Evolutionary conservation across 73 alveolate genomes (phyloP), one percentile per base, ranked within the genome.

Genomic region (Stentor coeruleus): DNA sequence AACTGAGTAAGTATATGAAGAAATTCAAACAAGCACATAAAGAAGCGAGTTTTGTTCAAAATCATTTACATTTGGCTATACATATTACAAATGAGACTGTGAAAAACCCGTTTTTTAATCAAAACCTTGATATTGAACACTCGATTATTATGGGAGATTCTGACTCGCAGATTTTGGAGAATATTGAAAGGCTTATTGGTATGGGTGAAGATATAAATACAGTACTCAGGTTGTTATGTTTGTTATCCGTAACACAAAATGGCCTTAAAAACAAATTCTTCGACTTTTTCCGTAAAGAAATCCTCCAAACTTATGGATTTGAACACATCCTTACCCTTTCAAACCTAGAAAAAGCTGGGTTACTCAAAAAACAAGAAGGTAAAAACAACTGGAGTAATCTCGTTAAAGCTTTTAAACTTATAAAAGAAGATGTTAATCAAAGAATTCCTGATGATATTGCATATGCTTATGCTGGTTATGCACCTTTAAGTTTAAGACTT

Each of bases 381-480:
- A 55, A 83, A 3, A 59, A 39, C 59, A 38, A 42, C 3, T 85
- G 91, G 88, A 81, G 72, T 11, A 82, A 39, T 38, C 38, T 82
- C 15, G 60, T 39, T 35, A 85, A 79, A 35, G 79, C 87, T 40
- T 82, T 85, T 3, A 59, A 81, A 33, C 81, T 85, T 33, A 79
- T 85, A 59, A 81, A 85, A 35, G 91, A 57, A 59, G 90, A 85
- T 38, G 81, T 85, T 30, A 79, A 85, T 58, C 91, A 81, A 81
- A 75, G 66, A 40, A 59, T 40, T 38, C 91, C 91, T n/a, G 91
- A 85, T 26, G 91, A 85, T 28, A 36, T 85, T 4, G 49, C 81
- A 6, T 85, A 82, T 58, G 91, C 87, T 82, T 85, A 83, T 85
- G 57, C 87, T 1, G 91, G 89, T 38, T 85, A 82, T 58, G 91